Conservation (phyloP, 495 filamentous ascomycete species). For the Oleoguttula mirabilis region DNA sequence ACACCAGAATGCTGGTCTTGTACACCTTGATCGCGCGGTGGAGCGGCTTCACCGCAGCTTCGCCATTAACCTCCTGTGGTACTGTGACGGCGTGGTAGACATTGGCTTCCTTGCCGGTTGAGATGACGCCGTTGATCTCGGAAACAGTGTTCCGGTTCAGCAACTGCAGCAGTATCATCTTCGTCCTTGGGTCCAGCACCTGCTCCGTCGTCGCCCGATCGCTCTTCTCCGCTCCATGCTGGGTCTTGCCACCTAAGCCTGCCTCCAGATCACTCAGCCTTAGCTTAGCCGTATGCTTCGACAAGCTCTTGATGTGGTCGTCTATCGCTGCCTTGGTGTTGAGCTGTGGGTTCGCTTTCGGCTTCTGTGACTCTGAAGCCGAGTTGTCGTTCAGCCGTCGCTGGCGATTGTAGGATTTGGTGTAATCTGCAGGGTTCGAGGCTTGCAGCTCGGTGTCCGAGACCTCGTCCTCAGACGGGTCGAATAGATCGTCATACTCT, state of each 20-base stretch:
- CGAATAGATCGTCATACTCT: conserved; percentile 47
- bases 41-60: conserved; percentile 31
- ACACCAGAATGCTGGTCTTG: conserved; percentile 90
- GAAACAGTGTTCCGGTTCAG: conserved; percentile 75
- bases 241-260: conserved; percentile 41
- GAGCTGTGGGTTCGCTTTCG: conserved; percentile 71
- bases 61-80: conserved; percentile 17
- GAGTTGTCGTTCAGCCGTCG: conserved; percentile 46
- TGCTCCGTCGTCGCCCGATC: conserved; percentile 89
- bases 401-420: conserved; percentile 87
- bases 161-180: conserved; percentile 90
- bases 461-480: conserved; percentile 43
- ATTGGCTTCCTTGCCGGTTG: conserved; percentile 94
- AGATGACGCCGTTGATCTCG: conserved; percentile 81
- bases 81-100: conserved; percentile 70
- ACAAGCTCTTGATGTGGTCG: conserved; percentile 72
- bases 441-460: conserved; percentile 40
- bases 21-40: conserved; percentile 93
- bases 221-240: conserved; percentile 59
- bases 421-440: conserved; percentile 55
- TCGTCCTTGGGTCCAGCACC: conserved; percentile 82
- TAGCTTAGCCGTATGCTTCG: conserved; percentile 81
- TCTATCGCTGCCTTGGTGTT: conserved; percentile 70
- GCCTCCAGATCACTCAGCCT: conserved; percentile 58
- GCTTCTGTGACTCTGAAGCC: conserved; percentile 44